phyloP scores from a whole-genome alignment of 257 asterid species.

The Capsicum rhomboideum region DNA sequence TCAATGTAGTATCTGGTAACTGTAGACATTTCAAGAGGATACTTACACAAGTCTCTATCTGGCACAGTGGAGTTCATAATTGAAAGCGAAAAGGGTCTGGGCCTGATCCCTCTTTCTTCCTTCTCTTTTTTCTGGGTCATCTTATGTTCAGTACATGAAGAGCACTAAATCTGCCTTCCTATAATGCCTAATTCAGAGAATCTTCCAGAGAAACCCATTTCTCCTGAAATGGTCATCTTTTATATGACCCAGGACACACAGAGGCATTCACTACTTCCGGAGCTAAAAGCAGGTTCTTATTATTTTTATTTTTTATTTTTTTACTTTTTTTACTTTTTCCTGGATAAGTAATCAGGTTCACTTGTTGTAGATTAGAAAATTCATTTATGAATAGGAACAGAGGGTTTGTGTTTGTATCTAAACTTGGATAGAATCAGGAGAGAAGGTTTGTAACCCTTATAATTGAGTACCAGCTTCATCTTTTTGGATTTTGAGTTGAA shows the following conservation, averaged over 20 bases:
- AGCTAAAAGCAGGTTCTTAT: constrained; percentile 59
- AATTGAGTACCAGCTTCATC: neutral
- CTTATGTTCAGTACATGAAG: constrained; percentile 3
- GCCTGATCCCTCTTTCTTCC: neutral
- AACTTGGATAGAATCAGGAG: neutral
- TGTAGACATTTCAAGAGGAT: constrained; percentile 69
- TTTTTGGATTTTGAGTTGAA: neutral
- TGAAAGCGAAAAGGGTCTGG: constrained; percentile 56
- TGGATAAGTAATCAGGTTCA: neutral
- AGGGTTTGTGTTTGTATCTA: neutral
- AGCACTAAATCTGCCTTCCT: constrained; percentile 10
- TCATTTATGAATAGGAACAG: neutral
- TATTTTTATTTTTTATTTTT: neutral
- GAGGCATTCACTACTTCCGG: constrained; percentile 62
- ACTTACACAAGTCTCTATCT: constrained; percentile 67
- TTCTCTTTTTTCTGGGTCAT: neutral
- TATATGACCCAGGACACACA: constrained; percentile 90
- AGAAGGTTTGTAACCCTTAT: neutral
- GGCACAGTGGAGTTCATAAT: constrained; percentile 62
- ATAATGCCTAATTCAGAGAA: constrained; percentile 33
- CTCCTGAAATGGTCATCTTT: constrained; percentile 66
- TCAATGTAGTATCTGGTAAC: constrained; percentile 58
- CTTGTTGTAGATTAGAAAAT: neutral
- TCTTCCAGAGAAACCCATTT: constrained; percentile 53
- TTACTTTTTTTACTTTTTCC: neutral